phyloP scores from a whole-genome alignment of 345 rosid genomes.

The Brassica juncea region DNA sequence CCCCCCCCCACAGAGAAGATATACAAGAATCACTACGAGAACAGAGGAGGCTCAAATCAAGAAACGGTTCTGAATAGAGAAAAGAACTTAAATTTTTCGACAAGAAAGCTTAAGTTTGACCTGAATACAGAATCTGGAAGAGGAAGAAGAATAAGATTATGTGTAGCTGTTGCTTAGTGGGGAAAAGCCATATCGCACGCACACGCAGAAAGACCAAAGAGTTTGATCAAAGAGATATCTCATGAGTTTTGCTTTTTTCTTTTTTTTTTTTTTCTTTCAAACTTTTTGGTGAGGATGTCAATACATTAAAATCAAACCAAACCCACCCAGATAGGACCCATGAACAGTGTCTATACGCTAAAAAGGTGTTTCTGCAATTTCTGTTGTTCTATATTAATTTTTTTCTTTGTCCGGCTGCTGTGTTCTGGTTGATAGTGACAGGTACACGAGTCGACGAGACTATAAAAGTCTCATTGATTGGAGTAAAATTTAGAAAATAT shows the following conservation, averaged over 20 bases:
- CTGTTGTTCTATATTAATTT: too few relatives aligned
- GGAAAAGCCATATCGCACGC: background rate
- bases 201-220: background rate
- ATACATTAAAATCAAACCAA: slow-evolving; percentile 28
- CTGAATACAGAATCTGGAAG: slow-evolving; percentile 2
- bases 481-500: background rate
- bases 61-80: slow-evolving; percentile 8
- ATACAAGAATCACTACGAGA: slow-evolving; percentile 15
- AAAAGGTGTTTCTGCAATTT: background rate
- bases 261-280: background rate
- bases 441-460: background rate
- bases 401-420: background rate
- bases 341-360: slow-evolving; percentile 18
- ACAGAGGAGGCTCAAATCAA: slow-evolving; percentile 22
- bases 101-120: slow-evolving; percentile 10
- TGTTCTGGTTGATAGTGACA: background rate
- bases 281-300: slow-evolving; percentile 30
- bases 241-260: slow-evolving; percentile 11
- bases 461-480: background rate
- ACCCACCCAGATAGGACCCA: background rate
- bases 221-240: slow-evolving; percentile 21
- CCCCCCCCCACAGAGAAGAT: background rate
- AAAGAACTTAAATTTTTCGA: background rate
- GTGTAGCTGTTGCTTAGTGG: slow-evolving; percentile 2
- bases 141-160: background rate